These are phyloP conservation scores for Cucumis cinereus DNA, from an alignment of 306 rosid genomes.

Conservation along the genomic window DNA sequence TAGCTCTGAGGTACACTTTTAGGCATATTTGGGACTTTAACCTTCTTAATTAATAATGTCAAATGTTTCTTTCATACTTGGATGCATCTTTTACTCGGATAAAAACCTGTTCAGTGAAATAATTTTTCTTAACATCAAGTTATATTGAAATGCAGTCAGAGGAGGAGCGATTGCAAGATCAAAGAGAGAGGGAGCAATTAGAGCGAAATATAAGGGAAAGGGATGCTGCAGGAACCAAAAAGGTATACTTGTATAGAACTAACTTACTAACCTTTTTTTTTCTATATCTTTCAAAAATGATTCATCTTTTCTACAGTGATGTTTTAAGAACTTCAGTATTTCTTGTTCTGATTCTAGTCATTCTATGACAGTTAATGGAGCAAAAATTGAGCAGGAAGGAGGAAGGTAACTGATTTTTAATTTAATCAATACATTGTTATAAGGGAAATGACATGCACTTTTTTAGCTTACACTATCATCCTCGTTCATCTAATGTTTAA, in stretches of 20 bases:
- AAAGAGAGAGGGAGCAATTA: constrained; percentile 77
- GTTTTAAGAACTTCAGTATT: neutral
- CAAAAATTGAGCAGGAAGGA: constrained; percentile 52
- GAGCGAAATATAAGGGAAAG: constrained; percentile 65
- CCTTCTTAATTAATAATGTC: neutral
- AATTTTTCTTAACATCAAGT: neutral
- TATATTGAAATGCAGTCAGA: constrained; percentile 49
- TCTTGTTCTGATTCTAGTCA: neutral
- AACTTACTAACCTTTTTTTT: neutral
- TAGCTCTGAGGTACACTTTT: constrained; percentile 57
- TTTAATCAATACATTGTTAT: neutral
- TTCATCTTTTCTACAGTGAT: neutral
- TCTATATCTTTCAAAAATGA: neutral
- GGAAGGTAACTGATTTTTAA: constrained; percentile 40
- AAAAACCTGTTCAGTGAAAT: constrained; percentile 9
- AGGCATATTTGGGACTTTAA: neutral
- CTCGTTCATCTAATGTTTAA: constrained; percentile 22
- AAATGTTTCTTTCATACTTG: neutral
- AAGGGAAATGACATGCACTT: neutral
- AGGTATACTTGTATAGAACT: constrained; percentile 31
- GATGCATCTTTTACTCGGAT: neutral
- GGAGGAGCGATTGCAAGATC: constrained; percentile 86
- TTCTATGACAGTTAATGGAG: constrained; percentile 50
- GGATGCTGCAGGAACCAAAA: constrained; percentile 66
- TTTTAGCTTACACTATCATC: neutral